Percentiles rank a stretch among this genome's conserved stretches.
phyloP scores from a whole-genome alignment of 805 yeast genomes.

The Teunomyces panamensis region DNA sequence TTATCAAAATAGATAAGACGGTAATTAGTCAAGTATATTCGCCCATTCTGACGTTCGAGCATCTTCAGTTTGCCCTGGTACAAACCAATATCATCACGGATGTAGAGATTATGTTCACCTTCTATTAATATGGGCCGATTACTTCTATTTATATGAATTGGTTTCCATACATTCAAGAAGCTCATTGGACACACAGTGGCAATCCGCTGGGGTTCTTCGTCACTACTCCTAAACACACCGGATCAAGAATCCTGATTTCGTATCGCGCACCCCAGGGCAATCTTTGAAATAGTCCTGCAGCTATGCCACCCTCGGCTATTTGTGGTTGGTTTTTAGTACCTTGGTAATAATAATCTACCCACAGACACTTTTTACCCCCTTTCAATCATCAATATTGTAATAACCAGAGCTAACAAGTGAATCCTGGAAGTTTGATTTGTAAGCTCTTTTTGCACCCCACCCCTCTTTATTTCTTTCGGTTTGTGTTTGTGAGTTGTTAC shows the following conservation, averaged over 20 bases:
- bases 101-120: conserved; percentile 30
- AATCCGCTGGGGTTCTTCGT: too few relatives aligned
- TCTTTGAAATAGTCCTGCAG: not conserved
- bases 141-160: conserved; percentile 35
- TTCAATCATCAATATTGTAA: too few relatives aligned
- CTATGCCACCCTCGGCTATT: not conserved
- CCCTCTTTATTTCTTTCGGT: too few relatives aligned
- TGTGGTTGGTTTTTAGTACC: not conserved
- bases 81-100: conserved; percentile 55
- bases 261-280: too few relatives aligned
- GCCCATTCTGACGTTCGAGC: conserved; percentile 63
- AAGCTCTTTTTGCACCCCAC: too few relatives aligned
- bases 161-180: conserved; percentile 30
- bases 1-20: conserved; percentile 74
- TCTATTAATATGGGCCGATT: conserved; percentile 36
- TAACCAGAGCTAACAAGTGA: too few relatives aligned
- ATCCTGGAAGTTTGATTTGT: too few relatives aligned
- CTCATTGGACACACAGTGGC: conserved; percentile 7
- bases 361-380: too few relatives aligned
- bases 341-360: too few relatives aligned
- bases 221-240: too few relatives aligned
- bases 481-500: too few relatives aligned
- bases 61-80: conserved; percentile 76
- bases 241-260: too few relatives aligned
- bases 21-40: conserved; percentile 71